These are phyloP conservation scores for Aechmea fasciata DNA, from an alignment of 176 grass and related monocot genomes.

Conservation along the genomic window DNA sequence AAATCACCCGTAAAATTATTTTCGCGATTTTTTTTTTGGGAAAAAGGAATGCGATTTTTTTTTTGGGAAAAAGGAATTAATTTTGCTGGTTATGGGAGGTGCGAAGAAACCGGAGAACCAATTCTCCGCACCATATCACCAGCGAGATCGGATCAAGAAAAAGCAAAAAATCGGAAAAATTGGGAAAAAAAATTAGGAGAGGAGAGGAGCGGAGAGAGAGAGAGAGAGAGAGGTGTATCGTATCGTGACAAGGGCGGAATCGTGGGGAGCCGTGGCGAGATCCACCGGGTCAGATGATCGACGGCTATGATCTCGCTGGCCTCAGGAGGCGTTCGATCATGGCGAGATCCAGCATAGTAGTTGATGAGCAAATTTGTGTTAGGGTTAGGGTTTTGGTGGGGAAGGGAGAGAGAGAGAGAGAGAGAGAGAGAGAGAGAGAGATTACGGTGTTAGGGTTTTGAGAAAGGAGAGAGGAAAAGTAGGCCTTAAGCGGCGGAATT, in stretches of 20 bases:
- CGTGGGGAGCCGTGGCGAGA: conserved; percentile 15
- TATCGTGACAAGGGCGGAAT: conserved; percentile 69
- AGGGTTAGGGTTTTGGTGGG: neutral
- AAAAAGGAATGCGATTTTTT: neutral
- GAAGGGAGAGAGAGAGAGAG: neutral
- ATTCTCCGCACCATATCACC: conserved; percentile 58
- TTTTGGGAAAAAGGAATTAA: neutral
- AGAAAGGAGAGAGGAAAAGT: too few species aligned
- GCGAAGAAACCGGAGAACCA: conserved; percentile 23
- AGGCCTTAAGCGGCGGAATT: too few species aligned
- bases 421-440: neutral
- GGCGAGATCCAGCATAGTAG: conserved; percentile 29
- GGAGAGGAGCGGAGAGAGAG: neutral
- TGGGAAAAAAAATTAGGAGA: neutral
- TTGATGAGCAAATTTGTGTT: neutral
- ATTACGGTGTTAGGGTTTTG: too few species aligned
- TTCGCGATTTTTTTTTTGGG: too few species aligned
- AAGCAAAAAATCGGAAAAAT: neutral
- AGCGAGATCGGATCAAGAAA: conserved; percentile 8
- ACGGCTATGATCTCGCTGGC: conserved; percentile 37
- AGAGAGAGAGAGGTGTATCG: conserved; percentile 19
- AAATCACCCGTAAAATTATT: conserved; percentile 2
- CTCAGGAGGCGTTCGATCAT: conserved; percentile 36
- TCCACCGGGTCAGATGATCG: conserved; percentile 76
- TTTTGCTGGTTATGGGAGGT: conserved; percentile 58